Base-by-base conservation (phyloP, 2,329 filamentous ascomycete species). In the Knufia petricola region DNA sequence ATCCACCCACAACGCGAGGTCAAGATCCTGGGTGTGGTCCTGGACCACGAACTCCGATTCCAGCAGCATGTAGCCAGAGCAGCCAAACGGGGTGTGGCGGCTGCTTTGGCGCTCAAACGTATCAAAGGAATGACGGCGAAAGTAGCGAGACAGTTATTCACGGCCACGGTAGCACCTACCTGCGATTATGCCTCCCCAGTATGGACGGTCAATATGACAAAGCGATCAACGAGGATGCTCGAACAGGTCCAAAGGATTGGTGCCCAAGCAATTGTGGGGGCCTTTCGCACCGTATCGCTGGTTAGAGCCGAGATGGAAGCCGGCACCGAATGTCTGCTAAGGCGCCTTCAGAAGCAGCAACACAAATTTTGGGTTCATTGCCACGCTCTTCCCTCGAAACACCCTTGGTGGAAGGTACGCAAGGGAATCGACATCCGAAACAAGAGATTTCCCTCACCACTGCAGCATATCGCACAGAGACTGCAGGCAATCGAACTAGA, bases 101-200 rank as follows among this genome's bases (percentile, higher is more conserved):
- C 37, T 13, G 37, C 37, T 12, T 20, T 40, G 37, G n/a, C 15
- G 10, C 37, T 40, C n/a, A 40, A 40, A 40, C 34, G 37, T 13
- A 19, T 40, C 37, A 40, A 40, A 23, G 19, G 15, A 17, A 19
- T 52, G 23, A 40, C 50, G 6, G 44, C 19, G 17, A 50, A 48
- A 21, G 46, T 38, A 36, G 36, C 32, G 9, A 52, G 15, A 50
- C 51, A 38, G 17, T 39, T 39, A 28, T 23, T 39, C 26, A 24
- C 51, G 45, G 37, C 37, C 37, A 40, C 37, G 10, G 21, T 40
- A 17, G 19, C 37, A 40, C 21, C 37, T 13, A 40, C 21, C 37
- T 20, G n/a, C 15, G 37, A 40, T 40, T 40, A 40, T 23, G n/a
- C 37, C 19, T 40, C 37, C 19, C 10, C 37, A 21, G 21, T 40